phyloP scores from a whole-genome alignment of 1,284 basidiomycete species.

The Polyporus tsugae region DNA sequence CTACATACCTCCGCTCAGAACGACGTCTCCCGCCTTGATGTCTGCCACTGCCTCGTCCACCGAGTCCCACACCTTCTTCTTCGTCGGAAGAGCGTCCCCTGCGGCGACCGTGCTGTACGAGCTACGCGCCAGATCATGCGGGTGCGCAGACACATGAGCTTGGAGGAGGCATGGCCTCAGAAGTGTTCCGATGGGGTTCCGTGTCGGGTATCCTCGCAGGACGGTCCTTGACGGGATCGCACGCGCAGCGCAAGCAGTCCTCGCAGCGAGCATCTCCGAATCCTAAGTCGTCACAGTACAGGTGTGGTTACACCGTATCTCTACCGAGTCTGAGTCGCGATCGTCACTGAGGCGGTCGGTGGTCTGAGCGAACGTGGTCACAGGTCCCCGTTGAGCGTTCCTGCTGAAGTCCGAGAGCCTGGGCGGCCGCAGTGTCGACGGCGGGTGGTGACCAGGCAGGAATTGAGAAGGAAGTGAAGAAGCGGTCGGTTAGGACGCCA shows the following conservation, averaged over 20 bases:
- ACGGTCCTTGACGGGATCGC: slow-evolving; percentile 27
- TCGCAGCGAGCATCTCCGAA: slow-evolving; percentile 28
- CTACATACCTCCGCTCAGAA: slow-evolving; percentile 82
- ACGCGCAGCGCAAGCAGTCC: slow-evolving; percentile 21
- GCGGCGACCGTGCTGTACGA: slow-evolving; percentile 38
- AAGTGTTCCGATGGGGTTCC: slow-evolving; percentile 29
- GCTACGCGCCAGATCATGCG: slow-evolving; percentile 3
- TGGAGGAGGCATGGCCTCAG: slow-evolving; percentile 20
- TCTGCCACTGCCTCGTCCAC: slow-evolving; percentile 65
- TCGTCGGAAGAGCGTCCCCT: slow-evolving; percentile 43
- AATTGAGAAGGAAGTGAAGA: slow-evolving; percentile 2
- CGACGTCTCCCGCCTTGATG: slow-evolving; percentile 65
- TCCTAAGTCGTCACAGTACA: neutral
- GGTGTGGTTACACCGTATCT: slow-evolving; percentile 4
- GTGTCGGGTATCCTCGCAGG: slow-evolving; percentile 23
- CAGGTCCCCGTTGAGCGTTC: neutral
- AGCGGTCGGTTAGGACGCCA: neutral
- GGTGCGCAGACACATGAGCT: neutral
- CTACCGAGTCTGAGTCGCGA: neutral
- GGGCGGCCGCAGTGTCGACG: neutral
- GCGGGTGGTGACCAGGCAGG: neutral
- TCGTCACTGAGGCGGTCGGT: neutral
- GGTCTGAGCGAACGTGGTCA: neutral
- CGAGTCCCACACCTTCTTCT: slow-evolving; percentile 60
- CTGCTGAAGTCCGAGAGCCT: slow-evolving; percentile 6